Evolutionary conservation across 306 rosid genomes (phyloP), one percentile per base, ranked within the genome.

Genomic region (Herpetospermum pedunculosum): DNA sequence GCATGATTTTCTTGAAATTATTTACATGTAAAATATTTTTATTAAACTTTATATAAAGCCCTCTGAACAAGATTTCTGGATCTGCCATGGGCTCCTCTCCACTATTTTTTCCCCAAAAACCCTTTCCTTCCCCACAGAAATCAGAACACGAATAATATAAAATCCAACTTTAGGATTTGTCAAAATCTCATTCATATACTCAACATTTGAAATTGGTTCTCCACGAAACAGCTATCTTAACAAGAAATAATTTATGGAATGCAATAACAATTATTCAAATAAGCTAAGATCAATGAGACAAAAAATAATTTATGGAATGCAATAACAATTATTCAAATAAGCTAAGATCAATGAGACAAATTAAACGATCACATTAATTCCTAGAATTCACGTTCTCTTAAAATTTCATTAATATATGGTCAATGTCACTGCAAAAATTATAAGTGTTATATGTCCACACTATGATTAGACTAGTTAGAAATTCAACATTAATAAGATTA

Each of bases 91-190:
- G n/a, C n/a, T n/a, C n/a, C n/a, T n/a, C n/a, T n/a, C n/a, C n/a
- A n/a, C n/a, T n/a, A n/a, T n/a, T n/a, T n/a, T n/a, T n/a, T n/a
- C 86, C 73, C 99, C 97, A 81, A 94, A 94, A 50, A 94, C 99
- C n/a, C n/a, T n/a, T n/a, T n/a, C n/a, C n/a, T n/a, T n/a, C n/a
- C n/a, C n/a, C n/a, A n/a, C n/a, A n/a, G n/a, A n/a, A n/a, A n/a
- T n/a, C n/a, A n/a, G n/a, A 82, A 91, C 99, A 29, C 97, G 85
- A 75, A 89, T 88, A 74, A 94, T 94, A 70, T 94, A 94, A 72
- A 91, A 94, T 2, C 97, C 96, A 76, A 92, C 91, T 79, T 88
- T 89, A 32, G 99, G 99, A 73, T 94, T 94, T 2, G 99, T 94
- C 85, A 94, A 84, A 81, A 94, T 97, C 76, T 94, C 92, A 77